Evolutionary conservation across 805 yeast genomes (phyloP), one percentile per base, ranked within the genome.

Genomic region (Candida manassasensis): DNA sequence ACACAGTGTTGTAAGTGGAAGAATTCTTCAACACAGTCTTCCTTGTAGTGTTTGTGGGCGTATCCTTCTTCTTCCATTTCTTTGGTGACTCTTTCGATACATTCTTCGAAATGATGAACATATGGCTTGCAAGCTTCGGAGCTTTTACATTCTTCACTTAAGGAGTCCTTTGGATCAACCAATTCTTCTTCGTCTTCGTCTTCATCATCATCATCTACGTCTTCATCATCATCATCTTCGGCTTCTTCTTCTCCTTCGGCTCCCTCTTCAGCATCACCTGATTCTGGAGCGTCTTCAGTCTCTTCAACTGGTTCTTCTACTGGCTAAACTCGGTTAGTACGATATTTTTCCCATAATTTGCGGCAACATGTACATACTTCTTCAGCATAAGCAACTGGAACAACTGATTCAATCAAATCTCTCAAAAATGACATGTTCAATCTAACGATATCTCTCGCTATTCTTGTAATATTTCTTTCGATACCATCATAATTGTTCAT

Each of bases 21-120:
- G 52, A 84, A 90, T 69, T 90, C 98, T 69, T 90, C 97, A 43
- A 90, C 83, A 75, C 98, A 90, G 69, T 90, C 97, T 73, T 90
- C 98, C 69, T 90, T 90, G 74, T 86, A 73, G 8, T 72, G 79
- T 53, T 75, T 76, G 40, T 83, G 81, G 19, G 67, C 96, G 61
- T 90, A 89, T 50, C 71, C 95, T 49, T 76, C 83, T 57, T 85
- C 89, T 69, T 88, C 86, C 71, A 72, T 75, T 52, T 80, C 95
- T 61, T 81, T 77, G 47, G 93, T 79, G 47, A 90, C 97, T 73
- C 97, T 87, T 69, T 85, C 97, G 41, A 80, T 80, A 76, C 98
- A 90, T 67, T 89, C 96, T 44, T 84, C 80, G 68, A 82, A 88
- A 68, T 89, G 97, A 68, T 89, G 96, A 53, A 77, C 76, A 61